Evolutionary conservation across 2,329 filamentous ascomycete genomes (phyloP).

Genomic region (Endoconidiophora polonica): DNA sequence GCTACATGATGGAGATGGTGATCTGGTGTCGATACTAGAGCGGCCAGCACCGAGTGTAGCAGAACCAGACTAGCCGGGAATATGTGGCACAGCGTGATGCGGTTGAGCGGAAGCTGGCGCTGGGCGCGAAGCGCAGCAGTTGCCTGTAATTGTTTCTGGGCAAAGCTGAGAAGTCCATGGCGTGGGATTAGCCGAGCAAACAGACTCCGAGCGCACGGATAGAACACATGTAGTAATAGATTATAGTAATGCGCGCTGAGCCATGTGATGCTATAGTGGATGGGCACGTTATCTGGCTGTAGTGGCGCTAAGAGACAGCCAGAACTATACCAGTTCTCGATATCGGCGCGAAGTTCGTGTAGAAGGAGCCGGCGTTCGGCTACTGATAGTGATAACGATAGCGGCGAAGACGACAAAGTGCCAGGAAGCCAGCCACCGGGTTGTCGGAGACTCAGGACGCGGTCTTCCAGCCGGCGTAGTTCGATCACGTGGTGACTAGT

Average conservation of each 20-base stretch:
- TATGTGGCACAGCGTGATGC: conserved; percentile 25
- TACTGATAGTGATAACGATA: conserved; percentile 15
- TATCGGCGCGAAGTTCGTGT: conserved; percentile 22
- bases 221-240: conserved; percentile 27
- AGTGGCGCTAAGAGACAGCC: conserved; percentile 27
- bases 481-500: conserved; percentile 29
- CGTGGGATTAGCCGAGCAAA: conserved; percentile 19
- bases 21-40: background rate
- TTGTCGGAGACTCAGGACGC: conserved; percentile 19
- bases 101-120: conserved; percentile 27
- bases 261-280: conserved; percentile 29
- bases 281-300: conserved; percentile 27
- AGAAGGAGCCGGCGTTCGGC: conserved; percentile 20
- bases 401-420: background rate
- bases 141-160: conserved; percentile 23
- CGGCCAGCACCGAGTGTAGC: conserved; percentile 18
- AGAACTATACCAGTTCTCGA: conserved; percentile 30
- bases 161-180: conserved; percentile 23
- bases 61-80: conserved; percentile 23
- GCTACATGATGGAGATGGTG: too few species aligned
- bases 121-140: conserved; percentile 16
- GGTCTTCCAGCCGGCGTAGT: conserved; percentile 26
- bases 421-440: background rate
- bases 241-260: conserved; percentile 28
- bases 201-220: conserved; percentile 25